phyloP scores from a whole-genome alignment of 108 stramenopile genomes.

The Seminavis robusta region DNA sequence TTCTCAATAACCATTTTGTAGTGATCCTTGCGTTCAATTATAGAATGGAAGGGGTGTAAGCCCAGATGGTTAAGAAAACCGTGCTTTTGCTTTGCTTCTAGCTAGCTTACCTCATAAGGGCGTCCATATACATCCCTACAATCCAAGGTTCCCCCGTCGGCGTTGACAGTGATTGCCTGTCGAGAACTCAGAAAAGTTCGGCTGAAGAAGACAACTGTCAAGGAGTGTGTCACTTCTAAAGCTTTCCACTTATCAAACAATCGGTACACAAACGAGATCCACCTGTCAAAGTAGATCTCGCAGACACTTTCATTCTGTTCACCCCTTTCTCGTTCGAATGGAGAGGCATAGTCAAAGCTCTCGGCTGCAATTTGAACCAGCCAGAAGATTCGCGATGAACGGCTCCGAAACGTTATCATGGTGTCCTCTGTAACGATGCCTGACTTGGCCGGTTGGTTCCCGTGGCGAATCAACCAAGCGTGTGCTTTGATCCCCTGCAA shows the following conservation, averaged over 20 bases:
- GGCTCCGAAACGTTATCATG: conserved; percentile 89
- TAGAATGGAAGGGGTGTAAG: no score
- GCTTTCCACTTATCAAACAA: conserved; percentile 86
- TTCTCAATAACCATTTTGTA: conserved; percentile 94
- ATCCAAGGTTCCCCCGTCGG: conserved; percentile 21
- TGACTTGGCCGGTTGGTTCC: conserved; percentile 47
- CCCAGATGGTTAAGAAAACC: no score
- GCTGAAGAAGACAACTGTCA: conserved; percentile 94
- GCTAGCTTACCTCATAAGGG: conserved; percentile 37
- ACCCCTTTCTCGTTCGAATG: conserved; percentile 43
- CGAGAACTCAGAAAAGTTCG: conserved; percentile 60
- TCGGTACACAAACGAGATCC: conserved; percentile 62
- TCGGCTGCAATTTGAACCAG: conserved; percentile 94
- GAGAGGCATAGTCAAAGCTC: conserved; percentile 96
- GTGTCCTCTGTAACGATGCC: conserved; percentile 83
- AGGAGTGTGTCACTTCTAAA: conserved; percentile 82
- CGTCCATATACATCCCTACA: conserved; percentile 67
- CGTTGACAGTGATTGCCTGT: neutral
- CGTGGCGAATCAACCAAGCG: conserved; percentile 72
- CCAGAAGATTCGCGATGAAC: conserved; percentile 93
- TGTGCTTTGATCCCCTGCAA: conserved; percentile 62
- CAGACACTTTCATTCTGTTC: conserved; percentile 38
- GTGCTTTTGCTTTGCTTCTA: neutral
- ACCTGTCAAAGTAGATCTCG: conserved; percentile 84
- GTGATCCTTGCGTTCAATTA: no score